Conservation (phyloP, 2,329 filamentous ascomycete species). For the Dichotomopilus funicola region DNA sequence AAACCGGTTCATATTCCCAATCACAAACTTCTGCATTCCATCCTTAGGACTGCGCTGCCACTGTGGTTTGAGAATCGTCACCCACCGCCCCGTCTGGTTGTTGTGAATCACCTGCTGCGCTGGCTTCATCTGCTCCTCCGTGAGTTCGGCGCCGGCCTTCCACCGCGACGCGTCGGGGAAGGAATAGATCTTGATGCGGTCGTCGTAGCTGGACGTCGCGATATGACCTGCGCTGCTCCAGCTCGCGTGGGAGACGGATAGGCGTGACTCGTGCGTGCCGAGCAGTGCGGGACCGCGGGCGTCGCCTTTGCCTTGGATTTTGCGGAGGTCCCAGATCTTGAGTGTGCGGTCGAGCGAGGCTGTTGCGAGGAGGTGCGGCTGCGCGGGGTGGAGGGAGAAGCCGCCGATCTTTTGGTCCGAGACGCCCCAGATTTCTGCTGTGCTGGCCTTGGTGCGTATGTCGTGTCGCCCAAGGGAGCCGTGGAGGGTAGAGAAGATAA, state of each 20-base stretch:
- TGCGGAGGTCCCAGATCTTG: slow-evolving; percentile 88
- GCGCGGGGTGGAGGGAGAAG: slow-evolving; percentile 73
- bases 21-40: slow-evolving; percentile 77
- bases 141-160: slow-evolving; percentile 52
- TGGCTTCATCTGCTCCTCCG: slow-evolving; percentile 60
- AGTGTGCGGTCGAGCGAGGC: slow-evolving; percentile 84
- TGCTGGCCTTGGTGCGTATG: slow-evolving; percentile 51
- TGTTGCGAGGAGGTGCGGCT: slow-evolving; percentile 78
- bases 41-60: slow-evolving; percentile 80
- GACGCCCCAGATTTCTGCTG: slow-evolving; percentile 64
- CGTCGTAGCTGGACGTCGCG: slow-evolving; percentile 89
- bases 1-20: slow-evolving; percentile 97
- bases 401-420: slow-evolving; percentile 94
- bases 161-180: slow-evolving; percentile 58
- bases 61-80: slow-evolving; percentile 74
- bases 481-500: slow-evolving; percentile 83
- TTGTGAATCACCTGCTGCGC: slow-evolving; percentile 70
- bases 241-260: slow-evolving; percentile 88
- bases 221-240: slow-evolving; percentile 82
- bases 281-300: slow-evolving; percentile 59
- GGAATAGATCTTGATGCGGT: slow-evolving; percentile 88
- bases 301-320: slow-evolving; percentile 60
- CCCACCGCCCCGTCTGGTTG: slow-evolving; percentile 92
- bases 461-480: slow-evolving; percentile 80
- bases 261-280: slow-evolving; percentile 71